phyloP scores from a whole-genome alignment of 441 rosid genomes.

The Pelargonium myrrhifolium region DNA sequence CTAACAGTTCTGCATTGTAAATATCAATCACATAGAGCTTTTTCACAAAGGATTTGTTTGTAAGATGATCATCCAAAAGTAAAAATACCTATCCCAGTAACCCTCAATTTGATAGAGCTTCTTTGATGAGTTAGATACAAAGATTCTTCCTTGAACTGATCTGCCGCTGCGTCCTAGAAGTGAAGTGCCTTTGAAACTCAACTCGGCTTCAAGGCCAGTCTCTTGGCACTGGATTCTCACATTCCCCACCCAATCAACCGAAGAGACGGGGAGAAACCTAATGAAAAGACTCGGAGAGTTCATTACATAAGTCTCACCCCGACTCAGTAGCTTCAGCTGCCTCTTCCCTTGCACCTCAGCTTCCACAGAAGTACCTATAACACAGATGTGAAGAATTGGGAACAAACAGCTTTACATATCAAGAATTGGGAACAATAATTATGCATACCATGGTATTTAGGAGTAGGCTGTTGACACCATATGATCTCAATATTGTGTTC shows the following conservation, averaged over 20 bases:
- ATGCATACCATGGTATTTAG: constrained; percentile 55
- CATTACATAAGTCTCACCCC: constrained; percentile 65
- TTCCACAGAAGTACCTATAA: constrained; percentile 51
- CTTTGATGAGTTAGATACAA: constrained; percentile 32
- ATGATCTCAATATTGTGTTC: constrained; percentile 47
- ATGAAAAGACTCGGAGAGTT: constrained; percentile 56
- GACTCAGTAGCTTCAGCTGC: constrained; percentile 44
- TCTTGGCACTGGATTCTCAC: constrained; percentile 50
- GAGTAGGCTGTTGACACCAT: constrained; percentile 57
- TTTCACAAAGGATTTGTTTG: no score
- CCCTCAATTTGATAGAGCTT: constrained; percentile 51
- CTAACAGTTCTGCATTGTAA: constrained; percentile 40
- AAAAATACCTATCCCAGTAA: constrained; percentile 66
- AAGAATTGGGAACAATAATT: background rate
- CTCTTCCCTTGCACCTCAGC: constrained; percentile 55
- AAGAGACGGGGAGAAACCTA: constrained; percentile 49
- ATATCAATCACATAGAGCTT: background rate
- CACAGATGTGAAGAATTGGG: background rate
- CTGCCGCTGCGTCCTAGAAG: constrained; percentile 36
- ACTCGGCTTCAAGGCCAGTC: constrained; percentile 51
- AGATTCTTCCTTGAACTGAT: constrained; percentile 57
- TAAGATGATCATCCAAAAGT: no score
- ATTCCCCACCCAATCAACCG: constrained; percentile 57
- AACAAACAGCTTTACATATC: background rate
- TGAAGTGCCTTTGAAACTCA: constrained; percentile 32